Evolutionary conservation across 78 protist genomes (phyloP).

Genomic region (Dictyostelium brefeldianum): DNA sequence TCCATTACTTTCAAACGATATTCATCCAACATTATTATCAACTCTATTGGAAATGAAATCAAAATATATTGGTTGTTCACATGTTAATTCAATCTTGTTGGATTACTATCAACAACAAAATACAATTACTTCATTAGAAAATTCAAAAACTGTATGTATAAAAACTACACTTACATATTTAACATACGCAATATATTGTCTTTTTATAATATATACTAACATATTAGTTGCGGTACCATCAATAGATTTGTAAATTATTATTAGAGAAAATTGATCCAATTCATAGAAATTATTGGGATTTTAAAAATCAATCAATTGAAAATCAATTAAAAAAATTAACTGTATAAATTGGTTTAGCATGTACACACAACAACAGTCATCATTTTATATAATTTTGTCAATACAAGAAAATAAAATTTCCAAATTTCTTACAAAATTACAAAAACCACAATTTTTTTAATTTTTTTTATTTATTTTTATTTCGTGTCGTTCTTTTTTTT

Average conservation of each 20-base stretch:
- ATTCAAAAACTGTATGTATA: constrained; percentile 6
- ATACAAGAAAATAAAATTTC: no score
- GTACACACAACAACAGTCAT: no score
- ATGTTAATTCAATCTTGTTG: constrained; percentile 57
- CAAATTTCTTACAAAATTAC: no score
- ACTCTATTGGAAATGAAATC: constrained; percentile 40
- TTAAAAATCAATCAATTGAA: constrained; percentile 15
- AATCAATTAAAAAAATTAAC: constrained; percentile 1
- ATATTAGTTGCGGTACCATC: no score
- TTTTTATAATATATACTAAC: no score
- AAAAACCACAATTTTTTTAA: no score
- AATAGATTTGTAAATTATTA: constrained; percentile 30
- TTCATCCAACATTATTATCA: background rate
- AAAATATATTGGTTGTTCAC: constrained; percentile 80
- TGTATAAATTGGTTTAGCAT: no score
- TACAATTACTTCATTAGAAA: background rate
- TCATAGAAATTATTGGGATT: constrained; percentile 68
- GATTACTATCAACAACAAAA: constrained; percentile 74
- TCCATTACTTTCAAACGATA: background rate
- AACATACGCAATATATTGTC: no score
- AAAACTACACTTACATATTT: background rate
- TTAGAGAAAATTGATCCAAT: constrained; percentile 50
- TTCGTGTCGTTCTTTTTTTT: no score
- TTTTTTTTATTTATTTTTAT: no score
- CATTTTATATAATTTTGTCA: no score